Percentiles rank a stretch among this genome's conserved stretches.
These are phyloP conservation scores for Brettanomyces bruxellensis DNA, from an alignment of 805 yeast genomes.

Conservation along the genomic window DNA sequence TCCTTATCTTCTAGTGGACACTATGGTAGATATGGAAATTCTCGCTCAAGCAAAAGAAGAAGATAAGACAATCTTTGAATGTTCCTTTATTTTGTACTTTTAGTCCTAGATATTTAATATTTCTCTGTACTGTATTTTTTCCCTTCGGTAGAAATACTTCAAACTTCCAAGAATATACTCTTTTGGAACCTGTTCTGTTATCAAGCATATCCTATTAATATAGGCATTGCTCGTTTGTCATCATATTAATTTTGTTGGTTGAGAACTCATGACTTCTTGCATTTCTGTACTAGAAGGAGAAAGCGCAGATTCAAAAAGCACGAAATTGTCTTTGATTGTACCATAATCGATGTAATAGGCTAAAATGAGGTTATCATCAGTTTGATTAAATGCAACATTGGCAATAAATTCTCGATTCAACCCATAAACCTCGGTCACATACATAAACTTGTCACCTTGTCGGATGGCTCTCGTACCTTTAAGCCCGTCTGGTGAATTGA, in stretches of 20 bases:
- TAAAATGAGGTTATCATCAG: constrained; percentile 5
- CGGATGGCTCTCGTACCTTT: constrained; percentile 1
- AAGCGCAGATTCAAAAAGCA: background rate
- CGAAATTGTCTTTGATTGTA: constrained; percentile 4
- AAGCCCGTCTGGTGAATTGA: constrained; percentile 1
- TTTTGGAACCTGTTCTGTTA: too few species aligned
- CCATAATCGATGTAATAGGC: constrained; percentile 5
- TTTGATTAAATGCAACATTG: constrained; percentile 7
- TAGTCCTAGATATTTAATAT: background rate
- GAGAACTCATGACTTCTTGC: background rate
- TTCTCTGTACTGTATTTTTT: background rate
- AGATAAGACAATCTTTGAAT: background rate
- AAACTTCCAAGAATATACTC: too few species aligned
- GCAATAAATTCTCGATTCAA: constrained; percentile 7
- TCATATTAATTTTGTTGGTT: background rate
- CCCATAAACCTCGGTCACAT: constrained; percentile 7
- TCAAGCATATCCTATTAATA: too few species aligned
- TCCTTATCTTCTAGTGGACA: constrained; percentile 13
- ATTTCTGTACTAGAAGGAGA: too few species aligned
- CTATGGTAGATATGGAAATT: background rate
- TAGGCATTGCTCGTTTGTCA: background rate
- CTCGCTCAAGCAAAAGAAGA: constrained; percentile 9
- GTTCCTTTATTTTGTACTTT: background rate
- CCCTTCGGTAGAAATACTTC: background rate
- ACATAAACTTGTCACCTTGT: constrained; percentile 4